Evolutionary conservation across 2,329 filamentous ascomycete genomes (phyloP), one percentile per base, ranked within the genome.

Genomic region (Colletotrichum sp.): DNA sequence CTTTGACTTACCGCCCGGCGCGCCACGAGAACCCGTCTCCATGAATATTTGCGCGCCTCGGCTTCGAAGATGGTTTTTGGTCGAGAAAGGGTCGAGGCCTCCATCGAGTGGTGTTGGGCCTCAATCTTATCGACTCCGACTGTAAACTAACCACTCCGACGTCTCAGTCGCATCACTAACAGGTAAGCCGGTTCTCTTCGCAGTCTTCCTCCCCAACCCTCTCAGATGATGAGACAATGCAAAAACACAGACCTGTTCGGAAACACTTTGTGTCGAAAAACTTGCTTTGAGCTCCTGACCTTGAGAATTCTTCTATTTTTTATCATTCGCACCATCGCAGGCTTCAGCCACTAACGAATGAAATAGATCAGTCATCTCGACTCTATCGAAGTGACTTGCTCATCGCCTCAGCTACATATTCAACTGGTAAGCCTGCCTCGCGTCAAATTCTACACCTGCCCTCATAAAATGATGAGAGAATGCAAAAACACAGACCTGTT

Each of bases 191-290:
- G 22, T 5, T n/a, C 25, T 16, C 8, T 25, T 15, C 25, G 39
- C 44, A 49, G 19, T 49, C 34, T 13, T 39, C 32, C 15, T 27
- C 36, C 25, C 11, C n/a, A 32, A 32, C 15, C 15, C n/a, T 44
- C 39, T 66, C 65, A 70, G 72, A 81, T 82, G 80, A 84, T 82
- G 80, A 84, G 76, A 79, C 16, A 49, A 79, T 69, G 69, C 81
- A 81, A 65, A 70, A 80, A 69, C 81, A 83, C 81, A 82, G 82
- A 83, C 82, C 82, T 84, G 82, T 83, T 83, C 82, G 80, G 81
- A 82, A 83, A 57, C 12, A 27, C 29, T 25, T 72, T 68, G 77
- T 83, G 82, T 82, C 78, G 82, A 84, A 78, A 79, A 79, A 77
- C 49, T 79, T 81, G 78, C 70, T 79, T 79, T 29, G 27, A 76